Percentiles rank a stretch among this genome's conserved stretches.
These are phyloP conservation scores for Pseudotsuga menziesii DNA, from an alignment of 75 land plant species.

Conservation along the genomic window DNA sequence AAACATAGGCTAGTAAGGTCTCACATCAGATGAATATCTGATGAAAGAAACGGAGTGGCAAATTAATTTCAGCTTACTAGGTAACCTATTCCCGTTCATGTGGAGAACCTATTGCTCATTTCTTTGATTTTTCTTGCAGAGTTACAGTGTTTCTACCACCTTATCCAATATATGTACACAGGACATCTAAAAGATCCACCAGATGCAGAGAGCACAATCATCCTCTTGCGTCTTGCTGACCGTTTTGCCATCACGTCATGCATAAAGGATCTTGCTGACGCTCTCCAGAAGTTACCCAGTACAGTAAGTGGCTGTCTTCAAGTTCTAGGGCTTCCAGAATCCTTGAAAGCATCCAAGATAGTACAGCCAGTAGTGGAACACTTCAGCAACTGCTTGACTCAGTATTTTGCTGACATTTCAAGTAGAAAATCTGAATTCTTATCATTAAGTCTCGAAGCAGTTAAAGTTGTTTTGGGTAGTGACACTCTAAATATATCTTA, in stretches of 20 bases:
- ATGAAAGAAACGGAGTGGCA: too few species aligned
- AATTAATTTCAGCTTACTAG: not conserved
- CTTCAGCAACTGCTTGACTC: slow-evolving; percentile 24
- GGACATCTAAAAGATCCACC: slow-evolving; percentile 24
- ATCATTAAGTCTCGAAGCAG: slow-evolving; percentile 29
- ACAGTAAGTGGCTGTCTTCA: slow-evolving; percentile 24
- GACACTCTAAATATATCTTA: slow-evolving; percentile 29
- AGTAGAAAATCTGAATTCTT: slow-evolving; percentile 27
- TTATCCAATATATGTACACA: slow-evolving; percentile 44
- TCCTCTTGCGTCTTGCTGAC: slow-evolving; percentile 30
- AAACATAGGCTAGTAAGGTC: not conserved
- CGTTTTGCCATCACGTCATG: slow-evolving; percentile 40
- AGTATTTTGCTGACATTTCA: slow-evolving; percentile 27
- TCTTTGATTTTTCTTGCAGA: slow-evolving; percentile 18
- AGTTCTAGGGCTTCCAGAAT: slow-evolving; percentile 33
- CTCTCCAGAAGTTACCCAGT: slow-evolving; percentile 19
- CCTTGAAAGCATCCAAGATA: slow-evolving; percentile 23
- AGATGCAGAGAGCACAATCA: slow-evolving; percentile 30
- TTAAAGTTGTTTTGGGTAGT: slow-evolving; percentile 33
- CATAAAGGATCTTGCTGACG: slow-evolving; percentile 30
- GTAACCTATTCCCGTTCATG: not conserved
- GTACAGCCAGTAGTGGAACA: slow-evolving; percentile 35
- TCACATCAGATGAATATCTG: not conserved
- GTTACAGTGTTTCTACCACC: slow-evolving; percentile 21
- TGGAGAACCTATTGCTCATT: not conserved